phyloP scores from a whole-genome alignment of 139 green algal species.

The Ettlia oleoabundans region DNA sequence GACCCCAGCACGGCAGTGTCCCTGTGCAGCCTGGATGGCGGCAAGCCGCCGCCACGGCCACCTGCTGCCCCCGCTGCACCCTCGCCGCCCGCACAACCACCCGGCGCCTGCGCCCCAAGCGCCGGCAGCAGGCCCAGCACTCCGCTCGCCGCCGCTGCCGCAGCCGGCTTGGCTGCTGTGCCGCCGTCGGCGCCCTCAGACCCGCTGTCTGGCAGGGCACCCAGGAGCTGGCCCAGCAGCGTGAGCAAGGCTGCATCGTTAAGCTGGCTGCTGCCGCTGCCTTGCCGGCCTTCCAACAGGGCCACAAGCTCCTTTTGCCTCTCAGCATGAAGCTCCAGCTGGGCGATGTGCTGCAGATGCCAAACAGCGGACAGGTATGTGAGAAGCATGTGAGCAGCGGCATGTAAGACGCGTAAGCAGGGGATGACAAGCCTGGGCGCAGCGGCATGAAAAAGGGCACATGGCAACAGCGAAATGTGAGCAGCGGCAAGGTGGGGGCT shows the following conservation, averaged over 20 bases:
- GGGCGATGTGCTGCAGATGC: no score
- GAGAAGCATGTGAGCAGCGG: not conserved
- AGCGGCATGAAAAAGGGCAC: no score
- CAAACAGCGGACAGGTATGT: not conserved
- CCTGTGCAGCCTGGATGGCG: not conserved
- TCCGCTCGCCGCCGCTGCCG: not conserved
- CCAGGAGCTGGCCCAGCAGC: not conserved
- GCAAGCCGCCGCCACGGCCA: not conserved
- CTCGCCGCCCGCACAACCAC: no score
- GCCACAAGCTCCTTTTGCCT: not conserved
- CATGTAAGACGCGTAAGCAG: not conserved
- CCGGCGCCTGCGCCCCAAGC: not conserved
- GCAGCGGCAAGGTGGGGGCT: no score
- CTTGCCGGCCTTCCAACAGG: not conserved
- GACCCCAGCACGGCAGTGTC: not conserved
- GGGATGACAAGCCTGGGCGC: not conserved
- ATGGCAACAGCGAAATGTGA: no score
- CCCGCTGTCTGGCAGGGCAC: not conserved
- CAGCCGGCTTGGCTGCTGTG: not conserved
- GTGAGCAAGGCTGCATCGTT: not conserved
- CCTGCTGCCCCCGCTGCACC: not conserved
- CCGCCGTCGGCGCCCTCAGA: not conserved
- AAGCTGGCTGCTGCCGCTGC: not conserved
- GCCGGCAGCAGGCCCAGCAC: not conserved
- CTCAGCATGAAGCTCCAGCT: not conserved